Evolutionary conservation across 2,329 filamentous ascomycete genomes (phyloP), one percentile per base, ranked within the genome.

Genomic region (Macrophomina pseudophaseolina): DNA sequence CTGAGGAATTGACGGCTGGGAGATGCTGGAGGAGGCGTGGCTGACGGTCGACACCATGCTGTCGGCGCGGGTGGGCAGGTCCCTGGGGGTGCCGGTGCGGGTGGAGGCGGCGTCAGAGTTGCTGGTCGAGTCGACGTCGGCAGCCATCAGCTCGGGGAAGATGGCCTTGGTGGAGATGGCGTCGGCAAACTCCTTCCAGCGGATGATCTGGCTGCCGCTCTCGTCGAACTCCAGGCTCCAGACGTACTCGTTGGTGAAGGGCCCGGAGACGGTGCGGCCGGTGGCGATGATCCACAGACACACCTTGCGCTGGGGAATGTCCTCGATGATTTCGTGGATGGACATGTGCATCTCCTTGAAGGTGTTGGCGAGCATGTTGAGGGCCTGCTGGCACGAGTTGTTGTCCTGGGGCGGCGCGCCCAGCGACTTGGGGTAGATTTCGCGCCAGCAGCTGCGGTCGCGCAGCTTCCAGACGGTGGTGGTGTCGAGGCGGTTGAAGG

Each of bases 81-180:
- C n/a, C 23, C 16, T 9, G 49, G 42, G 33, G 56, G 18, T 48
- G 40, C 28, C 35, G 62, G 35, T 52, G 62, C 35, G 48, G 62
- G 35, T 52, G 33, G 35, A 35, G 12, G 16, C 11, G 18, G 42
- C 18, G 42, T 49, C 59, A 6, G 28, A n/a, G 42, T 58, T 38
- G 40, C 23, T 23, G 23, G 23, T 23, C 23, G 23, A 1, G 23
- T 38, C 52, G 30, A 33, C 23, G 33, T 44, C 11, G 42, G 64
- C 38, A 12, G 48, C 70, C 66, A 67, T 70, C 62, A 76, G 67
- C 66, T 69, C 70, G 9, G 75, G 75, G 66, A 66, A 63, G 48
- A 46, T 14, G 12, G n/a, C 30, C 38, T 38, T 62, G 38, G 54
- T 62, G 28, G 48, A 46, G 46, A 62, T 42, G 32, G 56, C 38